Evolutionary conservation across 2,329 filamentous ascomycete genomes (phyloP), one percentile per base, ranked within the genome.

Genomic region (Exophiala lecanii-corni): DNA sequence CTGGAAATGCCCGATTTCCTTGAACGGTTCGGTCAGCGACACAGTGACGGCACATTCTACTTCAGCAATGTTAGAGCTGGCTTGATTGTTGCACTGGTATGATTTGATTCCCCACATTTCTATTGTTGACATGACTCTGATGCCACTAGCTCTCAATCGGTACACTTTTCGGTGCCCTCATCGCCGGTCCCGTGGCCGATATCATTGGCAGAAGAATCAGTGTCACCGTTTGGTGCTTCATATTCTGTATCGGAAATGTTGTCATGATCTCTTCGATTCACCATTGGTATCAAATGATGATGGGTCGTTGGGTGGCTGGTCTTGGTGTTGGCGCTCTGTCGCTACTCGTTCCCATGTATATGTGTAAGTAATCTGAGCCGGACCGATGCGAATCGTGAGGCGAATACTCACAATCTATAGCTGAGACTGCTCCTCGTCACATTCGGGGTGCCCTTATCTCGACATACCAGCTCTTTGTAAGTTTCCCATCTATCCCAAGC

Each of bases 131-230:
- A n/a, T 26, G n/a, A n/a, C n/a, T n/a, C 37, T 39, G 15, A 35
- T 20, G 9, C 21, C n/a, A 25, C 13, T 25, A 50, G 69, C 78
- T 89, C 44, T 89, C 86, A 26, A 78, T 74, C 59, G 78, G 80
- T 64, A 87, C 85, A 56, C 89, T 89, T 74, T 83, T 53, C 82
- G 81, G 58, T 75, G 84, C 41, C 67, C 66, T 60, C 78, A 69
- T 49, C 75, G 76, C 61, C 75, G 67, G 52, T 75, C 65, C 17
- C 66, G 61, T 71, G 19, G 67, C 69, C 5, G 68, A 72, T 56
- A 56, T 60, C 1, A 55, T 69, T 18, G 68, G 68, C 13, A 61
- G 68, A 10, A 68, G 67, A 49, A 64, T 61, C 56, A 68, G 62
- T 4, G 65, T 71, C 32, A 62, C 56, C 18, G 44, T 55, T n/a